Evolutionary conservation across 2,329 filamentous ascomycete genomes (phyloP).

Genomic region (Ilyonectria destructans): DNA sequence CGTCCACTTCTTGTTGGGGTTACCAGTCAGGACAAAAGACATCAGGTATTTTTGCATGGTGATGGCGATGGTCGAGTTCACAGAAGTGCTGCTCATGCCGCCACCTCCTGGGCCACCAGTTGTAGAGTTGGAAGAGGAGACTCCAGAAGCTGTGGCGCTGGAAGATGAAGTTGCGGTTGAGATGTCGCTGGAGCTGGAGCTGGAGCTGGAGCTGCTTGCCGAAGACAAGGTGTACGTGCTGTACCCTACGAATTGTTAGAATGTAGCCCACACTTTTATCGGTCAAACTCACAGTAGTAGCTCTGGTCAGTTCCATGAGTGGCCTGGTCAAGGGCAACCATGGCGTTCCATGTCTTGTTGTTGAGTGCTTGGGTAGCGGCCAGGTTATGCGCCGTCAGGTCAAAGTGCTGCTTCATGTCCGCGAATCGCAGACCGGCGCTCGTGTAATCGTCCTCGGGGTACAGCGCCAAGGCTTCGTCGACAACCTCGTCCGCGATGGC

Average conservation of each 20-base stretch:
- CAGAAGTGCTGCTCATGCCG: slow-evolving; percentile 15
- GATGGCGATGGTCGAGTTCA: slow-evolving; percentile 13
- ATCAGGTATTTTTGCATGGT: slow-evolving; percentile 22
- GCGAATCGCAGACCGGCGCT: slow-evolving; percentile 21
- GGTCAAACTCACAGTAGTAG: slow-evolving; percentile 18
- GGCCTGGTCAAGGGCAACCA: slow-evolving; percentile 23
- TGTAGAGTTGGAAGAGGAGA: slow-evolving; percentile 14
- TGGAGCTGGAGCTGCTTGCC: neutral
- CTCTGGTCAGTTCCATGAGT: slow-evolving; percentile 22
- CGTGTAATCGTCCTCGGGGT: slow-evolving; percentile 19
- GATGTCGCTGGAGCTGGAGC: neutral
- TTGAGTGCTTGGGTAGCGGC: slow-evolving; percentile 5
- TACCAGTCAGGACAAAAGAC: slow-evolving; percentile 21
- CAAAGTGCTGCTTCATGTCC: slow-evolving; percentile 29
- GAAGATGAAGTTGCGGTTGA: neutral
- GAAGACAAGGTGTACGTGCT: slow-evolving; percentile 15
- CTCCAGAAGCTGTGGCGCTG: neutral
- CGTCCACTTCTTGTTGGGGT: slow-evolving; percentile 21
- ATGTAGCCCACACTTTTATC: too few species aligned
- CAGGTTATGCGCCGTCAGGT: slow-evolving; percentile 16
- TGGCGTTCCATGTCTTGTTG: slow-evolving; percentile 22
- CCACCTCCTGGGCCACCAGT: slow-evolving; percentile 10
- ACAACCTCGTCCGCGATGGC: slow-evolving; percentile 15
- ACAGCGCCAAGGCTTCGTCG: slow-evolving; percentile 8
- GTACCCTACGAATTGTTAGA: slow-evolving; percentile 2